These are phyloP conservation scores for Vaccinium corymbosum DNA, from an alignment of 148 eudicot species.

Conservation along the genomic window DNA sequence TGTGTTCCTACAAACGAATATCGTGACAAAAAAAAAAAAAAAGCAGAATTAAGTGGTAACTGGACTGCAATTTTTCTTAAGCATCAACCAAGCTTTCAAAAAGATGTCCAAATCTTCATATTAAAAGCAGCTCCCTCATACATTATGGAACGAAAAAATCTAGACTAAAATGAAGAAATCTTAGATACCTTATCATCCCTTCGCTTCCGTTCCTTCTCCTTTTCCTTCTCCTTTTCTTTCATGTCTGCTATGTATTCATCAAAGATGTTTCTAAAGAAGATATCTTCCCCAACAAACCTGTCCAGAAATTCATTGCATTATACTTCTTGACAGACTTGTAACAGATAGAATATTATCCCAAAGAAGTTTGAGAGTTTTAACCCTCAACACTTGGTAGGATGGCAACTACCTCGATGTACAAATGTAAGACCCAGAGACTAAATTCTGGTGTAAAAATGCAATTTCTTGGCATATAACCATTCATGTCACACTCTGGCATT, in stretches of 20 bases:
- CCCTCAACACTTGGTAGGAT: background rate
- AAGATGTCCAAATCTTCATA: constrained; percentile 3
- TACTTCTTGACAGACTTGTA: background rate
- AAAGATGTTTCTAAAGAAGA: constrained; percentile 53
- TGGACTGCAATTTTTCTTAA: background rate
- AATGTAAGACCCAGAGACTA: background rate
- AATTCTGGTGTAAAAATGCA: background rate
- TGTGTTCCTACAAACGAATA: background rate
- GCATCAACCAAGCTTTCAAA: background rate
- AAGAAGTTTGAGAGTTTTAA: background rate
- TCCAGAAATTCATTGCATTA: constrained; percentile 13
- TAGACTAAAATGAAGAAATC: background rate
- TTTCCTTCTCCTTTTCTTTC: constrained; percentile 70
- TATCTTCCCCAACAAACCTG: constrained; percentile 68
- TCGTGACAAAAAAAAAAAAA: background rate
- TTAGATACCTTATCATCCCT: constrained; percentile 79
- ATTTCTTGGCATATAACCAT: background rate
- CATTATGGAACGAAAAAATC: background rate
- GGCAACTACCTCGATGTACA: background rate
- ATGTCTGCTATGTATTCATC: constrained; percentile 61
- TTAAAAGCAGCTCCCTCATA: background rate
- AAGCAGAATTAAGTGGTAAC: background rate
- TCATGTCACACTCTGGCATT: background rate
- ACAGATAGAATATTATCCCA: constrained; percentile 13
- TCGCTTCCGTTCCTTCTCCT: constrained; percentile 43